phyloP scores from a whole-genome alignment of 2,329 filamentous ascomycete species.

The Colletotrichum salicis region DNA sequence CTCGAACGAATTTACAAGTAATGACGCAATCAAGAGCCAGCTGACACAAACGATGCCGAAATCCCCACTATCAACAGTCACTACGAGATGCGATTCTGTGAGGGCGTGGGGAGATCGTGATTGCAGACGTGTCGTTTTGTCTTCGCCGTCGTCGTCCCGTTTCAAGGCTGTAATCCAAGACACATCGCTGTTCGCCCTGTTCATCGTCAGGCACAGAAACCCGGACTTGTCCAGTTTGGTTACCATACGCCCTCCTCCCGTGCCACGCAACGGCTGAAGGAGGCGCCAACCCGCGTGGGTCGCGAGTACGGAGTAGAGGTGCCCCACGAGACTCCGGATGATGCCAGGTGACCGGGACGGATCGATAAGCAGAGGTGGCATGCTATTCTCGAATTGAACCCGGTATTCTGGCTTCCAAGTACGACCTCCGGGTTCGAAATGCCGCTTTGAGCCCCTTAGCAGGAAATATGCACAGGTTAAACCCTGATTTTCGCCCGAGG shows the following conservation, averaged over 20 bases:
- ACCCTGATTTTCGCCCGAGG: conserved; percentile 29
- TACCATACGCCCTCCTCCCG: neutral
- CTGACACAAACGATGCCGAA: neutral
- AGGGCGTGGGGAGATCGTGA: conserved; percentile 14
- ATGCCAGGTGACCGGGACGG: conserved; percentile 25
- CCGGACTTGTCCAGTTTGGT: neutral
- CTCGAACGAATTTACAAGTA: neutral
- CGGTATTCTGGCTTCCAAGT: conserved; percentile 15
- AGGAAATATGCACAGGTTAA: conserved; percentile 8
- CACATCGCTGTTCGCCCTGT: neutral
- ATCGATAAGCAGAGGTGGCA: conserved; percentile 20
- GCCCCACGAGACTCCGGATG: conserved; percentile 24
- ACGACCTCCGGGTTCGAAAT: conserved; percentile 1
- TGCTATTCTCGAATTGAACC: conserved; percentile 22
- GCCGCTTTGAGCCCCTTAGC: neutral
- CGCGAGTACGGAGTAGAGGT: conserved; percentile 1
- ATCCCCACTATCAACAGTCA: conserved; percentile 1
- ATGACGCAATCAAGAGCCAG: conserved; percentile 19
- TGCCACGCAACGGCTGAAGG: conserved; percentile 4
- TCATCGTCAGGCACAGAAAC: conserved; percentile 3
- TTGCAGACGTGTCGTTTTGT: conserved; percentile 20
- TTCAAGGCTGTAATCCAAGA: neutral
- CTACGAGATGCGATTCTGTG: conserved; percentile 2
- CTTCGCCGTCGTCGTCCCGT: neutral
- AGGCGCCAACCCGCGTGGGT: conserved; percentile 29